These are phyloP conservation scores for Schizosaccharomyces osmophilus DNA, from an alignment of 805 yeast species.

Conservation along the genomic window DNA sequence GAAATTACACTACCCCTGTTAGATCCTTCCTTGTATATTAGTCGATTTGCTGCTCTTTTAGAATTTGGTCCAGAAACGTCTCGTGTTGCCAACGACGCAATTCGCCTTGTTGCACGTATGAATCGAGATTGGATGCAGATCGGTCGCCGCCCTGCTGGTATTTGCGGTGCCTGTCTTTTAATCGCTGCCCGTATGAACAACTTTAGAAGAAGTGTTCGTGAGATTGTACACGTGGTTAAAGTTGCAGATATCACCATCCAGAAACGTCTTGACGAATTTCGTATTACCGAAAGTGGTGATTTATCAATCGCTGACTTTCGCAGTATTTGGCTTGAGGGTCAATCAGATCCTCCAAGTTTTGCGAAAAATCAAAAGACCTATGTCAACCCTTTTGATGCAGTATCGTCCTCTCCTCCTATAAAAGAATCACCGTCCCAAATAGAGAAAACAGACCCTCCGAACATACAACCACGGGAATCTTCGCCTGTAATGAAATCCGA, in stretches of 20 bases:
- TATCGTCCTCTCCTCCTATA: neutral
- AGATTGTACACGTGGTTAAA: conserved; percentile 83
- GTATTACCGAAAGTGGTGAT: conserved; percentile 45
- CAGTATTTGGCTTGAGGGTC: conserved; percentile 18
- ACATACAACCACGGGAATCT: neutral
- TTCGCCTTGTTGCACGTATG: conserved; percentile 71
- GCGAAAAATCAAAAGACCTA: conserved; percentile 28
- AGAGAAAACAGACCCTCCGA: neutral
- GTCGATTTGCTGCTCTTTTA: conserved; percentile 73
- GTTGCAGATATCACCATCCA: conserved; percentile 88
- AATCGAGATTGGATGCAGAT: conserved; percentile 84
- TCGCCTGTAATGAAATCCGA: neutral
- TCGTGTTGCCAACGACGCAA: conserved; percentile 70
- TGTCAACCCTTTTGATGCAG: neutral
- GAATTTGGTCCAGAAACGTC: conserved; percentile 47
- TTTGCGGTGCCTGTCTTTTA: conserved; percentile 87
- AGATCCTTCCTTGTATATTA: conserved; percentile 83
- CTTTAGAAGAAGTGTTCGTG: conserved; percentile 71
- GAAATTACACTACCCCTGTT: conserved; percentile 41
- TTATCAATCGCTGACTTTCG: conserved; percentile 57
- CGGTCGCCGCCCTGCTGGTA: conserved; percentile 94
- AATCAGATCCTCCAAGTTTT: conserved; percentile 66
- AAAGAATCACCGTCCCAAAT: neutral
- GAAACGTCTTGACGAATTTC: conserved; percentile 69
- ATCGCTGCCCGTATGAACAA: conserved; percentile 94